These are phyloP conservation scores for Candida takata DNA, from an alignment of 805 yeast species.

Conservation along the genomic window DNA sequence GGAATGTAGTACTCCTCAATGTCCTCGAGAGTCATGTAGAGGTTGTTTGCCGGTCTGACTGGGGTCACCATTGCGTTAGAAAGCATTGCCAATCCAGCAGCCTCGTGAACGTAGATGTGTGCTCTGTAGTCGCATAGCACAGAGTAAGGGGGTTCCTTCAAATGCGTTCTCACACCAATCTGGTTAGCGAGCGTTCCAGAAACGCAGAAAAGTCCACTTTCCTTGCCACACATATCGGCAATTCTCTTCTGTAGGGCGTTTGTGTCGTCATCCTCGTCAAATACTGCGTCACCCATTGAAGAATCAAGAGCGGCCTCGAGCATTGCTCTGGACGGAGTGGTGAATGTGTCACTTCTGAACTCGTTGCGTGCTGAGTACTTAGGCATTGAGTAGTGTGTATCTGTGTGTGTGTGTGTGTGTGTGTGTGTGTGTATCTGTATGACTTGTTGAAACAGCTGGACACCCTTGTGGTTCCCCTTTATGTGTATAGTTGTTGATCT, in stretches of 20 bases:
- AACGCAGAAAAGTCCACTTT: constrained; percentile 74
- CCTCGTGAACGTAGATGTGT: constrained; percentile 79
- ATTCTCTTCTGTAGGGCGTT: constrained; percentile 54
- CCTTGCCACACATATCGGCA: constrained; percentile 67
- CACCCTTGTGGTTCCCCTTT: no score
- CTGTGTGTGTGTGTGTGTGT: no score
- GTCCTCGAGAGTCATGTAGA: constrained; percentile 75
- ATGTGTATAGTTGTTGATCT: no score
- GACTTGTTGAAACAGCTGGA: no score
- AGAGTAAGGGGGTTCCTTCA: constrained; percentile 80
- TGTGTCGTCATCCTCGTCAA: constrained; percentile 74
- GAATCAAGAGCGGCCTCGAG: constrained; percentile 48
- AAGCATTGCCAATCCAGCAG: constrained; percentile 84
- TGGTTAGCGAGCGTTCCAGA: constrained; percentile 92
- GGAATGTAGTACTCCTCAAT: constrained; percentile 52
- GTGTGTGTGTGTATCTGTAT: no score
- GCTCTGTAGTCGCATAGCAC: constrained; percentile 80
- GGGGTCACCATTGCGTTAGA: constrained; percentile 91
- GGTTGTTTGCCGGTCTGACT: constrained; percentile 69
- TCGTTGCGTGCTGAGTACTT: constrained; percentile 34
- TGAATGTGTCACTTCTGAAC: constrained; percentile 78
- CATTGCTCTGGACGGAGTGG: constrained; percentile 78
- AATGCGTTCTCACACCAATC: constrained; percentile 68
- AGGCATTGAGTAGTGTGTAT: background rate
- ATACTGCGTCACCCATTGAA: constrained; percentile 83